These are phyloP conservation scores for Phytophthora capsici DNA, from an alignment of 352 stramenopile species.

Conservation along the genomic window DNA sequence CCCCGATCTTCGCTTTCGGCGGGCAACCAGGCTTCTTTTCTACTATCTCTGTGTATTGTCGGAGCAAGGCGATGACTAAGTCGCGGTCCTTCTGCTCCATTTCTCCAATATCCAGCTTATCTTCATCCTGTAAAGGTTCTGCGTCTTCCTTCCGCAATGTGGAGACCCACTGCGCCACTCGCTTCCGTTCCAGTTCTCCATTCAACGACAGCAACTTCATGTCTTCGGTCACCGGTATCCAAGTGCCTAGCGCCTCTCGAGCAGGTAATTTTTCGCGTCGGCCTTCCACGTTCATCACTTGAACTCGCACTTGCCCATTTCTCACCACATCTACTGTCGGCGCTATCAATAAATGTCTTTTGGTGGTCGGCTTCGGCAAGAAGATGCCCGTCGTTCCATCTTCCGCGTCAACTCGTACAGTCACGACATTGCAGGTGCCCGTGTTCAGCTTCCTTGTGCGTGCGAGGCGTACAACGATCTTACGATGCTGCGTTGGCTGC, in stretches of 20 bases:
- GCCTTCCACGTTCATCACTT: slow-evolving; percentile 25
- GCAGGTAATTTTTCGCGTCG: background rate
- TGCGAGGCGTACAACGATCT: background rate
- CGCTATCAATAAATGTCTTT: slow-evolving; percentile 15
- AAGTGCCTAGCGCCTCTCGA: background rate
- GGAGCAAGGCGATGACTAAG: background rate
- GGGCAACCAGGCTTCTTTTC: slow-evolving; percentile 8
- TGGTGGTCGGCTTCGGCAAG: background rate
- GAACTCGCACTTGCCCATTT: background rate
- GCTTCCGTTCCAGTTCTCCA: background rate
- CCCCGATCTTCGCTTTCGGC: background rate
- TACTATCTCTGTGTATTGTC: background rate
- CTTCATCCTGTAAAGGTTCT: background rate
- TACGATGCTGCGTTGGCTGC: background rate
- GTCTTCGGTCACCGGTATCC: background rate
- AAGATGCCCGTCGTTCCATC: slow-evolving; percentile 15
- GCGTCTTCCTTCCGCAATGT: background rate
- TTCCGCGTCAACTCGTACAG: background rate
- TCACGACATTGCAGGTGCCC: background rate
- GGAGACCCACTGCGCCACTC: background rate
- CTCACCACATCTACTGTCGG: slow-evolving; percentile 4
- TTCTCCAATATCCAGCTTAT: slow-evolving; percentile 2
- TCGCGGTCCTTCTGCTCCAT: background rate
- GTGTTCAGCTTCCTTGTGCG: slow-evolving; percentile 10
- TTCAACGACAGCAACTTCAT: background rate